phyloP scores from a whole-genome alignment of 768 basidiomycete species.

The Mycena galericulata region DNA sequence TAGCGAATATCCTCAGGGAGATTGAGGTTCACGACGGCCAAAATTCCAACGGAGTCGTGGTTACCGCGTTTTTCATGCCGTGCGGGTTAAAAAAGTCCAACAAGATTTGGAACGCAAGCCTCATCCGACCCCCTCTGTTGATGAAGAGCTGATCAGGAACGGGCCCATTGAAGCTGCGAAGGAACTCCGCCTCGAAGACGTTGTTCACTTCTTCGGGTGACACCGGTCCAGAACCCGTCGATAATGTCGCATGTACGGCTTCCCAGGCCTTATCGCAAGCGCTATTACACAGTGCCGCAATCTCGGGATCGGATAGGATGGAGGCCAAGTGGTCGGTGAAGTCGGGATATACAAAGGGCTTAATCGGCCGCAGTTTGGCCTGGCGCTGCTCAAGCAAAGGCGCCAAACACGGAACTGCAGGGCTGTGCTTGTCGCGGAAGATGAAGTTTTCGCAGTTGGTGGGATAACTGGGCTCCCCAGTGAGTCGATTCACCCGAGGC shows the following conservation, averaged over 20 bases:
- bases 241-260: neutral
- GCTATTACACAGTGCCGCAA: conserved; percentile 28
- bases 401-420: conserved; percentile 1
- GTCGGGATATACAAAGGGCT: conserved; percentile 30
- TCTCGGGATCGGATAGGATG: conserved; percentile 32
- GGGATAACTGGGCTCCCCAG: conserved; percentile 26
- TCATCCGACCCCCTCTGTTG: conserved; percentile 31
- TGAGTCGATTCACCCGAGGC: conserved; percentile 25
- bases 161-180: conserved; percentile 44
- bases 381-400: conserved; percentile 27
- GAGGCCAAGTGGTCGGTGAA: conserved; percentile 39
- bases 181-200: conserved; percentile 43
- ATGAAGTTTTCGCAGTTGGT: conserved; percentile 17
- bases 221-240: conserved; percentile 2
- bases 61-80: conserved; percentile 36
- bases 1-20: conserved; percentile 44
- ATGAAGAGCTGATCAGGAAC: conserved; percentile 36
- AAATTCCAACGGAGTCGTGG: conserved; percentile 40
- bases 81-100: conserved; percentile 46
- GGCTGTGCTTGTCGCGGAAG: conserved; percentile 22
- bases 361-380: conserved; percentile 31
- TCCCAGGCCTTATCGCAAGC: conserved; percentile 32
- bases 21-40: conserved; percentile 45
- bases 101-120: conserved; percentile 38
- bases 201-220: conserved; percentile 25